These are phyloP conservation scores for Pseudogymnoascus sp. DNA, from an alignment of 2,329 filamentous ascomycete genomes.

Conservation along the genomic window DNA sequence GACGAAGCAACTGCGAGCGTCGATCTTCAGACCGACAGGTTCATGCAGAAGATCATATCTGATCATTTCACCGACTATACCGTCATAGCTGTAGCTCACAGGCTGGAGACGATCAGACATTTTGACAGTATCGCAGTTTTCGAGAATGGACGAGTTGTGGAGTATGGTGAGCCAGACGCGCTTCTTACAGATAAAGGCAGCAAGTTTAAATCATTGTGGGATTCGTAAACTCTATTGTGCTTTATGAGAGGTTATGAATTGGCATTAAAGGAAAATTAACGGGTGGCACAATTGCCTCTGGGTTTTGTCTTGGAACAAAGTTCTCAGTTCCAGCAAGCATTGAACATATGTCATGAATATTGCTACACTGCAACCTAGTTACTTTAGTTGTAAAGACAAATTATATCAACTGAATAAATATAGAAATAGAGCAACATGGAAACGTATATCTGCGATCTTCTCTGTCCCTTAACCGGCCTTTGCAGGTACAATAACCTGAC, in stretches of 20 bases:
- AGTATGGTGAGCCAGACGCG: conserved; percentile 78
- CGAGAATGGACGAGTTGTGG: conserved; percentile 51
- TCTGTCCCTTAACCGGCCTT: too few species aligned
- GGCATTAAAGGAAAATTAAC: neutral
- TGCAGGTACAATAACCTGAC: too few species aligned
- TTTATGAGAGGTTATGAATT: neutral
- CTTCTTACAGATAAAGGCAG: conserved; percentile 33
- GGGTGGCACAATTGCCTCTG: neutral
- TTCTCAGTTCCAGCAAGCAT: too few species aligned
- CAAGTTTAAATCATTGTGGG: conserved; percentile 16
- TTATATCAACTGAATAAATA: too few species aligned
- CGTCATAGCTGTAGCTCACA: conserved; percentile 30
- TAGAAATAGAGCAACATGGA: too few species aligned
- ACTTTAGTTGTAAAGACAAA: too few species aligned
- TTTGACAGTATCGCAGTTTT: conserved; percentile 39
- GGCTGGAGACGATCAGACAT: conserved; percentile 32
- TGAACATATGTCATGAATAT: too few species aligned
- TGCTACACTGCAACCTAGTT: too few species aligned
- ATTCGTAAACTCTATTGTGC: conserved; percentile 5
- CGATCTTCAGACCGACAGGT: conserved; percentile 46
- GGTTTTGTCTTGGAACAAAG: neutral
- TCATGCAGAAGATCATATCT: conserved; percentile 45
- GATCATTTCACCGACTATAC: conserved; percentile 43
- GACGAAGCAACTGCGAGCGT: conserved; percentile 26
- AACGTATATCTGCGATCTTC: too few species aligned